phyloP scores from a whole-genome alignment of 768 basidiomycete species.

The Leccinum arenicola region DNA sequence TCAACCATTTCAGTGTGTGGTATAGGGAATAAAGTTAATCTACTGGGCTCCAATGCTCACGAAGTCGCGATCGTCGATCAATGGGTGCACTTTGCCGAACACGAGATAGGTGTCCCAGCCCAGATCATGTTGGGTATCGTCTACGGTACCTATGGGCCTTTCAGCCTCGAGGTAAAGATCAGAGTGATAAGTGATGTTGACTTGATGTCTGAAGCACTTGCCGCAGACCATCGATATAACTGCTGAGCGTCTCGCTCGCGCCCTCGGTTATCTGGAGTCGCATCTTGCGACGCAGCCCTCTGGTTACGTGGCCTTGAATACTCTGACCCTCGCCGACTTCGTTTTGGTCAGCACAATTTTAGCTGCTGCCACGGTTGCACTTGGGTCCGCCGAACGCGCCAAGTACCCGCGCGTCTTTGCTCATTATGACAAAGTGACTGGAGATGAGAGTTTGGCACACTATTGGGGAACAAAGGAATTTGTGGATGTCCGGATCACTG shows the following conservation, averaged over 20 bases:
- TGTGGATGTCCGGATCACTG: conserved; percentile 4
- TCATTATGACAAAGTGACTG: conserved; percentile 20
- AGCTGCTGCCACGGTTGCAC: conserved; percentile 1
- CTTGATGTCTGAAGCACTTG: not conserved
- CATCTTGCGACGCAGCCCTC: conserved; percentile 7
- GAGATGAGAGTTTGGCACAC: conserved; percentile 9
- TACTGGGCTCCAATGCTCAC: conserved; percentile 10
- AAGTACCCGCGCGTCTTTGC: conserved; percentile 17
- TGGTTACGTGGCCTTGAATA: conserved; percentile 14
- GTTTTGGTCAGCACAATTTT: conserved; percentile 12
- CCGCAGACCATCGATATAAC: not conserved
- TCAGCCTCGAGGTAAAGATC: conserved; percentile 8
- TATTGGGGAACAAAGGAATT: conserved; percentile 13
- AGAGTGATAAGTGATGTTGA: no score
- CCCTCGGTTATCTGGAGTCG: conserved; percentile 15
- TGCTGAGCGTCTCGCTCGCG: conserved; percentile 1
- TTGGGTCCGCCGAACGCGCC: conserved; percentile 13
- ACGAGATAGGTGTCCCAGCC: conserved; percentile 6
- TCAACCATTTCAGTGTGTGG: conserved; percentile 8
- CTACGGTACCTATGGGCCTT: conserved; percentile 1
- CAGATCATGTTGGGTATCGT: conserved; percentile 1
- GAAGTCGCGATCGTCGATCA: conserved; percentile 13
- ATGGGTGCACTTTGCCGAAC: conserved; percentile 15
- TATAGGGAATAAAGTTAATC: conserved; percentile 3
- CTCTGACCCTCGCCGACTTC: conserved; percentile 20